phyloP scores from a whole-genome alignment of 2,329 filamentous ascomycete species.

The Thielaviopsis punctulata region DNA sequence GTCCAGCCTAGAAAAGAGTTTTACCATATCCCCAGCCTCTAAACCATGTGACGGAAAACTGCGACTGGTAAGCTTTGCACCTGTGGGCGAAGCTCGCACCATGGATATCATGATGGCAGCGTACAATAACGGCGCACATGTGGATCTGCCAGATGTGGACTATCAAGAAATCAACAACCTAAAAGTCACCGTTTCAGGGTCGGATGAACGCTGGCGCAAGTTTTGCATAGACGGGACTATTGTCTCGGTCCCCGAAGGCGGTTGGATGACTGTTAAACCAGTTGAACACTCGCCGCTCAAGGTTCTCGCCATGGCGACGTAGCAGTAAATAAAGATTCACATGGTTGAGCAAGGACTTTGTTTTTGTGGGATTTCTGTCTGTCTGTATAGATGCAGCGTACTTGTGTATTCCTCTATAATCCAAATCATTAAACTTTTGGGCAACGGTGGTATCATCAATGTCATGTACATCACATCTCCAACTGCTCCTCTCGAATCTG shows the following conservation, averaged over 20 bases:
- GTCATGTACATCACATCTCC: slow-evolving; percentile 3
- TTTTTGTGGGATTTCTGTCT: background rate
- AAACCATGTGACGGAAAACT: slow-evolving; percentile 54
- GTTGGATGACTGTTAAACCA: slow-evolving; percentile 50
- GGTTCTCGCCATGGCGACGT: slow-evolving; percentile 19
- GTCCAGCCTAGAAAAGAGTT: slow-evolving; percentile 64
- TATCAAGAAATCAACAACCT: slow-evolving; percentile 58
- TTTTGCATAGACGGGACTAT: slow-evolving; percentile 89
- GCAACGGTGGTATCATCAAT: slow-evolving; percentile 15
- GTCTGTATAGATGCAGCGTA: slow-evolving; percentile 17
- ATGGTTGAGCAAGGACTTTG: too few relatives aligned
- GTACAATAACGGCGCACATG: slow-evolving; percentile 39
- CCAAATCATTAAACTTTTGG: slow-evolving; percentile 5
- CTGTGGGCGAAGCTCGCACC: slow-evolving; percentile 43
- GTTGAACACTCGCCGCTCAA: slow-evolving; percentile 25
- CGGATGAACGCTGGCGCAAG: slow-evolving; percentile 60
- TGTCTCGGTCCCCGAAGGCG: slow-evolving; percentile 51
- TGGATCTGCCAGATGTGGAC: slow-evolving; percentile 40
- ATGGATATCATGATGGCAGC: slow-evolving; percentile 62
- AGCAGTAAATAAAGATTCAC: too few relatives aligned
- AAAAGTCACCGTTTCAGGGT: slow-evolving; percentile 47
- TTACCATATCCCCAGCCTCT: slow-evolving; percentile 62
- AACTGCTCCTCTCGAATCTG: too few relatives aligned
- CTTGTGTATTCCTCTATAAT: slow-evolving; percentile 5
- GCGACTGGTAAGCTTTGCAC: slow-evolving; percentile 58